A percentile compares a stretch with the other conserved stretches of the same genome.
These are phyloP conservation scores for Debaryomyces coudertii DNA, from an alignment of 1,139 yeast genomes.

Conservation along the genomic window DNA sequence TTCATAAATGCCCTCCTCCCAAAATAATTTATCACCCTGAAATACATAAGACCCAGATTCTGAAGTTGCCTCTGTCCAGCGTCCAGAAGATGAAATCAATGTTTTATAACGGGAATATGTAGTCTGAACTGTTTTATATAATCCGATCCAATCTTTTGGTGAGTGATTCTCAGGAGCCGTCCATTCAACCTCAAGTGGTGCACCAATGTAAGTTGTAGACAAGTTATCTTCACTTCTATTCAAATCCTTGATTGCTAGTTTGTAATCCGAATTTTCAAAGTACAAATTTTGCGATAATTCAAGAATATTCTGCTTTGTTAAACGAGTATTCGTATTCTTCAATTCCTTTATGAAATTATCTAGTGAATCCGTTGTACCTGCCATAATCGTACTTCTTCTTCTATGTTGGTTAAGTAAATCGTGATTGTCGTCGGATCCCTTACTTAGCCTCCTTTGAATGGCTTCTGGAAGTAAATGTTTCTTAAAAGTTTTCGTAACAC, in stretches of 20 bases:
- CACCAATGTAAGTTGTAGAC: slow-evolving; percentile 45
- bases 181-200: slow-evolving; percentile 62
- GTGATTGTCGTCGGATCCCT: slow-evolving; percentile 17
- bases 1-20: slow-evolving; percentile 78
- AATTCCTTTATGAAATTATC: slow-evolving; percentile 47
- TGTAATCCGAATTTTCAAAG: slow-evolving; percentile 43
- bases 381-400: slow-evolving; percentile 27
- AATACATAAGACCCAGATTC: slow-evolving; percentile 57
- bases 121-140: slow-evolving; percentile 68
- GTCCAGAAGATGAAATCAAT: slow-evolving; percentile 63
- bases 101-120: slow-evolving; percentile 63
- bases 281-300: slow-evolving; percentile 46
- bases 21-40: slow-evolving; percentile 52
- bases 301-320: slow-evolving; percentile 41
- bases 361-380: slow-evolving; percentile 39
- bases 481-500: slow-evolving; percentile 68
- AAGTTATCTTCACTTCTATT: slow-evolving; percentile 18
- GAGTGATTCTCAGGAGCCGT: slow-evolving; percentile 51
- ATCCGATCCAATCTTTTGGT: slow-evolving; percentile 74
- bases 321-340: slow-evolving; percentile 33
- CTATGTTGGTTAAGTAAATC: slow-evolving; percentile 18
- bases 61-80: slow-evolving; percentile 63
- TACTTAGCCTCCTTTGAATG: slow-evolving; percentile 38
- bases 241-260: slow-evolving; percentile 30
- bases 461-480: slow-evolving; percentile 51